Percentiles rank a stretch among this genome's conserved stretches.
Conservation (phyloP, 768 basidiomycete species). For the Podaxis sp. region DNA sequence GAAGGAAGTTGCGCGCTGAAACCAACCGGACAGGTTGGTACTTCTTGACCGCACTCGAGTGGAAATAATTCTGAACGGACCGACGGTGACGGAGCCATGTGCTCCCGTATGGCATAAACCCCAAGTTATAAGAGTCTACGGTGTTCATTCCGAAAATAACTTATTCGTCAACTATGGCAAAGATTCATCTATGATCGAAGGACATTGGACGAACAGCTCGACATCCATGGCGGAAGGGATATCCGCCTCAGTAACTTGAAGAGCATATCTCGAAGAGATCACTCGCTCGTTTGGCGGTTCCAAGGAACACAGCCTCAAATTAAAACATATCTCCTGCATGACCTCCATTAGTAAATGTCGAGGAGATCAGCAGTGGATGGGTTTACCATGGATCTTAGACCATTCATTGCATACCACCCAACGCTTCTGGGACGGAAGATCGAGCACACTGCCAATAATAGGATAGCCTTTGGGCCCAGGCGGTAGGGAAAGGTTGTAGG, state of each 20-base stretch:
- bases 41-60: slow-evolving; percentile 8
- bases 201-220: background rate
- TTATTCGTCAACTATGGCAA: background rate
- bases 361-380: too few relatives aligned
- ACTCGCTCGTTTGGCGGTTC: too few relatives aligned
- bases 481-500: background rate
- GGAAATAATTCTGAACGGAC: background rate
- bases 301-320: too few relatives aligned
- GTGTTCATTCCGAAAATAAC: background rate
- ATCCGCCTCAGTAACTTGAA: slow-evolving; percentile 12
- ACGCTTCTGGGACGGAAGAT: background rate
- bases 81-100: slow-evolving; percentile 16
- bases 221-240: background rate
- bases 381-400: too few relatives aligned
- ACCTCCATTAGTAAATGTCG: too few relatives aligned
- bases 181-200: background rate
- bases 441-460: background rate
- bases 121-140: slow-evolving; percentile 1
- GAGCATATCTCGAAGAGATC: slow-evolving; percentile 14
- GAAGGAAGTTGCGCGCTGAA: slow-evolving; percentile 18
- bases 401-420: slow-evolving; percentile 4
- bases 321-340: too few relatives aligned
- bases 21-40: slow-evolving; percentile 21
- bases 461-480: slow-evolving; percentile 3
- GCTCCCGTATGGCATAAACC: slow-evolving; percentile 15